Percentiles rank a stretch among this genome's conserved stretches.
These are phyloP conservation scores for Amborella trichopoda DNA, from an alignment of 164 flowering plant genomes.

Conservation along the genomic window DNA sequence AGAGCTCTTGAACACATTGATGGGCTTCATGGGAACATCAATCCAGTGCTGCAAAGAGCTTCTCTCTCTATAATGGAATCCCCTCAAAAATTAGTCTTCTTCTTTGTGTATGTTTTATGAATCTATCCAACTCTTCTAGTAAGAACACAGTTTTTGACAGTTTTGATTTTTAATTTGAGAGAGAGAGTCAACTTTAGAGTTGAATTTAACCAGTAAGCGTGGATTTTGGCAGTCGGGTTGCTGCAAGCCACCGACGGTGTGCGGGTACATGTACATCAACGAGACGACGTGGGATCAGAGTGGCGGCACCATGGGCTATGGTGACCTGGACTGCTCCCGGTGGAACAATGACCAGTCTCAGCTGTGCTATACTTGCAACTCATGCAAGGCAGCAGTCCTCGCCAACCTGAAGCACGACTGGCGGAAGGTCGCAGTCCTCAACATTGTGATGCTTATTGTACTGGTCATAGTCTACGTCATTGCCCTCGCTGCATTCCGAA, in stretches of 20 bases:
- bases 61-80: no score
- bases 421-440: slow-evolving; percentile 88
- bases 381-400: slow-evolving; percentile 88
- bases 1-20: no score
- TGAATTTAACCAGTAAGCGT: no score
- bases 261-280: slow-evolving; percentile 45
- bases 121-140: no score
- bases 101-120: no score
- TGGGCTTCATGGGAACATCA: no score
- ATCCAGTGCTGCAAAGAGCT: no score
- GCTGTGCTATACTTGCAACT: slow-evolving; percentile 67
- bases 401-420: slow-evolving; percentile 82
- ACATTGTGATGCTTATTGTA: slow-evolving; percentile 58
- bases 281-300: slow-evolving; percentile 62
- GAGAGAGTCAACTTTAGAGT: no score
- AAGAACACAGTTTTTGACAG: no score
- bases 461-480: slow-evolving; percentile 62
- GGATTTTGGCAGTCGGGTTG: slow-evolving; percentile 65
- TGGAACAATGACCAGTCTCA: slow-evolving; percentile 76
- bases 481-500: slow-evolving; percentile 62
- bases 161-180: no score
- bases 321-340: slow-evolving; percentile 32
- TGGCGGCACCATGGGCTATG: slow-evolving; percentile 16
- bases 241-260: slow-evolving; percentile 91
- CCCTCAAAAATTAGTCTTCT: no score